Evolutionary conservation across 2,329 filamentous ascomycete species (phyloP), one percentile per base, ranked within the genome.

Genomic region (Ascomycota sp.): DNA sequence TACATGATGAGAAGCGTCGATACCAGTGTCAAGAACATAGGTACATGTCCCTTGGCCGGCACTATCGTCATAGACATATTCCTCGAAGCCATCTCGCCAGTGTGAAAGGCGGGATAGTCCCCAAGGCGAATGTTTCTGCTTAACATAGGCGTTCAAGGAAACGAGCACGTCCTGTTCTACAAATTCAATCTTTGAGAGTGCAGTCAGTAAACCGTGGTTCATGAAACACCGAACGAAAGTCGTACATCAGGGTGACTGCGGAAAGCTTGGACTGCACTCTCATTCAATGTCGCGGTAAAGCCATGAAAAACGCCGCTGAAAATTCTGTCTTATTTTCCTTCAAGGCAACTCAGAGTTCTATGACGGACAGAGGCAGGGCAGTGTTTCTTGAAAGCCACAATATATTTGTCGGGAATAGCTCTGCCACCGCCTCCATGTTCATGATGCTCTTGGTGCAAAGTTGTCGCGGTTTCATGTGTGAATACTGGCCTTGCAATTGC

Each of bases 161-260:
- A 56, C 41, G 11, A 41, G 35, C 11, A 39, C 42, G 33, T 57
- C 50, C 29, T 46, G 46, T 38, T 55, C 49, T 8, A 55, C 37
- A 34, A 49, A 53, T 1, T 44, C 43, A 26, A 53, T 49, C 37
- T 40, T 16, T 3, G 13, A 16, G 2, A 21, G 12, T 11, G 16
- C 5, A 26, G 21, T 11, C 16, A 29, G 9, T 12, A n/a, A 27
- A 29, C 21, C 11, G 8, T 10, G 30, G 3, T 4, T 11, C n/a
- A 25, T 11, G 9, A 8, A 9, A 27, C 4, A 10, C 7, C 6
- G 11, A 9, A 11, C 2, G 3, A 13, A 27, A 12, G 13, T 10
- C 35, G 21, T 27, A 37, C 35, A 29, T 34, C 25, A 4, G 35
- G 32, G 30, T 35, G 6, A 27, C 31, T 29, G 9, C 33, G 29